Evolutionary conservation across 352 stramenopile species (phyloP), one percentile per base, ranked within the genome.

Genomic region (Phytophthora fragariae): DNA sequence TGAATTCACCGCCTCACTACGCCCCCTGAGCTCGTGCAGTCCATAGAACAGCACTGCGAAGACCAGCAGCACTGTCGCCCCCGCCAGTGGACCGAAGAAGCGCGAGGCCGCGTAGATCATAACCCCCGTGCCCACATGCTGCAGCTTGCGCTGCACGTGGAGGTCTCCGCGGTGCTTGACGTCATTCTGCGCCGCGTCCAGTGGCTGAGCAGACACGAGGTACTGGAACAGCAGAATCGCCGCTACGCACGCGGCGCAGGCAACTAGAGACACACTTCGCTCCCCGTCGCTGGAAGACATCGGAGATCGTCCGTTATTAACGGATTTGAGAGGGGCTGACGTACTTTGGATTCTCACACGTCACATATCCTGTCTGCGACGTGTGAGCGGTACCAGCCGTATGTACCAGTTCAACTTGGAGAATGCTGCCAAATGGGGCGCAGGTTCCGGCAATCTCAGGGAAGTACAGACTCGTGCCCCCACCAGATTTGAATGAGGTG

Each of bases 101-200:
- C 62, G 53, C 12, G 74, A 75, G 2, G 75, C 82, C 2, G 35
- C 65, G 67, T 85, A 85, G 59, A 90, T 89, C 72, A 90, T 80
- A 1, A 61, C 58, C 0, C 84, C 84, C 27, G 84, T 87, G 53
- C 75, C 35, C 11, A 76, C 35, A 62, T 92, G 84, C 68, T 92
- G 84, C 57, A 80, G 37, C 31, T 87, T 88, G 29, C 84, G 84
- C 46, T 78, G 76, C 17, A 84, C 29, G 64, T 92, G 82, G 35
- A 89, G 65, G 29, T 89, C 82, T 19, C 54, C 58, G 9, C 83
- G 83, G 33, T 53, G 64, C 29, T 47, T 50, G 7, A 21, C 33
- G 0, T 11, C 29, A 21, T 72, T 31, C 3, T 41, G 29, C 7
- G 64, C n/a, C 2, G 33, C 35, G 17, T 57, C 17, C 4, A 61